phyloP scores from a whole-genome alignment of 768 basidiomycete species.

The Boletus edulis region DNA sequence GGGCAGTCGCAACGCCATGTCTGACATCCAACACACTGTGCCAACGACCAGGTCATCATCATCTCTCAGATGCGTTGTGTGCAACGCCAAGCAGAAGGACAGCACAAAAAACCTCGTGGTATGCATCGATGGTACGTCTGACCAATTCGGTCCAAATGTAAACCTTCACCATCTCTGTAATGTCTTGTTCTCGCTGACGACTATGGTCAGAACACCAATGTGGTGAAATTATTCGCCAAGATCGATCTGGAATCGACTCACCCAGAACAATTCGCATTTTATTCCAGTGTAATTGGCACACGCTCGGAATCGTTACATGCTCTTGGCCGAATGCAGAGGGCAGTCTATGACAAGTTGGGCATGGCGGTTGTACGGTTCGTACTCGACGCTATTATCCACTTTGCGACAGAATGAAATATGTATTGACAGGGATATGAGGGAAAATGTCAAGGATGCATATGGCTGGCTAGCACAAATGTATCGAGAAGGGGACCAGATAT shows the following conservation, averaged over 20 bases:
- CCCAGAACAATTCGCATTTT: conserved; percentile 28
- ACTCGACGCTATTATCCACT: no score
- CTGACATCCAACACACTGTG: no score
- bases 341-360: background rate
- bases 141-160: conserved; percentile 38
- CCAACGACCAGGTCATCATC: no score
- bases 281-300: conserved; percentile 36
- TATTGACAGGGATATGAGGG: background rate
- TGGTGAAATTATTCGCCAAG: conserved; percentile 31
- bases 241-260: conserved; percentile 12
- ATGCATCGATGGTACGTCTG: conserved; percentile 21
- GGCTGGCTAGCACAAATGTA: background rate
- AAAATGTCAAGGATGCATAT: conserved; percentile 3
- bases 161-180: conserved; percentile 9
- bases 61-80: background rate
- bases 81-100: background rate
- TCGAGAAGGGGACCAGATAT: conserved; percentile 26
- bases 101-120: conserved; percentile 31
- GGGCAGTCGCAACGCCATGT: no score
- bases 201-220: conserved; percentile 30
- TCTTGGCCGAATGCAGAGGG: background rate
- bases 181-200: background rate
- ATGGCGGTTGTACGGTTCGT: conserved; percentile 1
- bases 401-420: no score
- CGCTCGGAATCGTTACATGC: background rate